Evolutionary conservation across 2,329 filamentous ascomycete genomes (phyloP).

Genomic region (Penicillium sp.): DNA sequence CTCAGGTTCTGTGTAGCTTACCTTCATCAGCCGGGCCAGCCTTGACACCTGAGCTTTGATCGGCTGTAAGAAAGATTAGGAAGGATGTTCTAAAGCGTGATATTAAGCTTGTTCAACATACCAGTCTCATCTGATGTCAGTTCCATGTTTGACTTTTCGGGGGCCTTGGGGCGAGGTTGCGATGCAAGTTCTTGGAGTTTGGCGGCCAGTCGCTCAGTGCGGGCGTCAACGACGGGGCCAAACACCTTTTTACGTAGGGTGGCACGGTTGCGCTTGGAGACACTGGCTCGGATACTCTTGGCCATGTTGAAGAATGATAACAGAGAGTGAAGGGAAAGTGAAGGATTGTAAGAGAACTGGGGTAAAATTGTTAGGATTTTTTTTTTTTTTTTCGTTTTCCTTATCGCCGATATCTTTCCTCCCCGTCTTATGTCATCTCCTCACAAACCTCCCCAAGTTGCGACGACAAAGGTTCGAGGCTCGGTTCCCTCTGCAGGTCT

Average conservation of each 20-base stretch:
- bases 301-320: conserved; percentile 64
- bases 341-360: not conserved
- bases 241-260: conserved; percentile 80
- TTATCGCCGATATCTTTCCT: conserved; percentile 15
- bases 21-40: conserved; percentile 21
- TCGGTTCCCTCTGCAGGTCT: not conserved
- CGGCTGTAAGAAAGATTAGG: conserved; percentile 16
- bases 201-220: conserved; percentile 78
- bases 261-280: conserved; percentile 78
- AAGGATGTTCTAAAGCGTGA: not conserved
- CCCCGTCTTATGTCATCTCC: conserved; percentile 37
- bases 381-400: conserved; percentile 10
- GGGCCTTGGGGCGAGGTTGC: conserved; percentile 66
- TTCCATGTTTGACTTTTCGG: conserved; percentile 43
- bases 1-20: conserved; percentile 10
- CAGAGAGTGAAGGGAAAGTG: not conserved
- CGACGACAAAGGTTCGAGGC: not conserved
- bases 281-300: conserved; percentile 78
- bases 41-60: conserved; percentile 17
- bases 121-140: conserved; percentile 23
- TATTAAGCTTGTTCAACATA: conserved; percentile 20
- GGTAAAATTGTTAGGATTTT: not conserved
- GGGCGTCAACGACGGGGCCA: conserved; percentile 75
- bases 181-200: conserved; percentile 80
- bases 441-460: not conserved